Evolutionary conservation across 2,329 filamentous ascomycete genomes (phyloP).

Genomic region (Cladosporium colombiae): DNA sequence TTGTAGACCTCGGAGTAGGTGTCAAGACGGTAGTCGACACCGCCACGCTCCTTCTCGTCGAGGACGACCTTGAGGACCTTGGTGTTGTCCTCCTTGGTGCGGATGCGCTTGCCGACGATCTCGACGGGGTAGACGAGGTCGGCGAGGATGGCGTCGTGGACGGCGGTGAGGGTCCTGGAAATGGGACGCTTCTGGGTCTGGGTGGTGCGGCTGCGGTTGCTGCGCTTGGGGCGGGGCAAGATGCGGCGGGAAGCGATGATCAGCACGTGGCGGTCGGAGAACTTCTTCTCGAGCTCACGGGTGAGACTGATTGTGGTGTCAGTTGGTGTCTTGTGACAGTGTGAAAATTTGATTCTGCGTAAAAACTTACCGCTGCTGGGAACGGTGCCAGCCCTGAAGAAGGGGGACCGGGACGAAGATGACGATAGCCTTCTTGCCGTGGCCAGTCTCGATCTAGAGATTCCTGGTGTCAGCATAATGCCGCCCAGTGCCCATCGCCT

Average conservation of each 20-base stretch:
- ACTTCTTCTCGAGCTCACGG: constrained; percentile 99
- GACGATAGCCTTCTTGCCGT: constrained; percentile 99
- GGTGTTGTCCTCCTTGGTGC: constrained; percentile 98
- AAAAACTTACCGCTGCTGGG: constrained; percentile 92
- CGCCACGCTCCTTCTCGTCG: constrained; percentile 99
- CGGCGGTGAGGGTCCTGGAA: constrained; percentile 94
- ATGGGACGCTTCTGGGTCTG: constrained; percentile 99
- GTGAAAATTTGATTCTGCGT: constrained; percentile 2
- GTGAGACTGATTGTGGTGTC: constrained; percentile 68
- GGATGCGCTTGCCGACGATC: constrained; percentile 98
- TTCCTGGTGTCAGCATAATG: constrained; percentile 58
- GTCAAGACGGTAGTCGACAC: constrained; percentile 99
- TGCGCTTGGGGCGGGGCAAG: constrained; percentile 97
- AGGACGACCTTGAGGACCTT: constrained; percentile 99
- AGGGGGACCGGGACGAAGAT: constrained; percentile 99
- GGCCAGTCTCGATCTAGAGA: constrained; percentile 96
- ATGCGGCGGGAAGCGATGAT: constrained; percentile 99
- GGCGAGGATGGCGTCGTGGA: constrained; percentile 96
- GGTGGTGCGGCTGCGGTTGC: constrained; percentile 90
- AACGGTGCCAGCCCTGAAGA: constrained; percentile 97
- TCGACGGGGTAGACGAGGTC: constrained; percentile 99
- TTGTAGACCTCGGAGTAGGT: constrained; percentile 99
- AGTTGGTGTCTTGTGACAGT: constrained; percentile 21
- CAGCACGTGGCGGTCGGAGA: constrained; percentile 99
- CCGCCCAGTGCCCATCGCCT: constrained; percentile 59